Base-by-base conservation (phyloP, 495 filamentous ascomycete genomes). In the Stereocaulon alpinum region DNA sequence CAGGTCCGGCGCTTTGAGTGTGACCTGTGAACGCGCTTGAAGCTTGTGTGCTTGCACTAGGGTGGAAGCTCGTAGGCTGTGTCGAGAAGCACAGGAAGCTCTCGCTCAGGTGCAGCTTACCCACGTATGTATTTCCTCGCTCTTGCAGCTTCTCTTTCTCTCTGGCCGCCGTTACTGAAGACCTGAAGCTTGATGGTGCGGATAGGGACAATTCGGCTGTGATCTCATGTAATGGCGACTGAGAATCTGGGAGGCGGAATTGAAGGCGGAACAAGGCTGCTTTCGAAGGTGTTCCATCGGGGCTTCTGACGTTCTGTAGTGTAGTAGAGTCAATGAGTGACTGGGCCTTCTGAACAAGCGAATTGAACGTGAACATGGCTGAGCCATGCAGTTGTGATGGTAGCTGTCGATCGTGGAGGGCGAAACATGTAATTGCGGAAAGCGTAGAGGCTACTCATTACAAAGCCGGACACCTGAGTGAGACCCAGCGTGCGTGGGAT, bases 1-100 rank as follows among this genome's bases (percentile, higher is more conserved):
- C 87, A n/a, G 94, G 91, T 0, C 91, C 91, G 18, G 87, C 87
- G 17, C 90, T 90, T 66, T 93, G 86, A 15, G 90, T 95, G 61
- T 92, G 88, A 10, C 91, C 91, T 15, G 87, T 91, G 73, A 89
- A 95, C 30, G 81, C 76, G 29, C 82, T 88, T 1, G 89, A 91
- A 4, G 85, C 82, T 63, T 80, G 83, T 4, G 81, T 77, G 67
- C 82, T 94, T 0, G 91, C 86, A 1, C 85, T 84, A 52, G 80
- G 88, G 55, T 86, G 70, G 69, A 96, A 95, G 72, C 88, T 93
- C 3, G 89, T 88, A 1, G 87, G 85, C 55, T 92, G 91, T 17
- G 91, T 96, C 0, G 90, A 94, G 75, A 98, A 97, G 77, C 89
- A 96, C 51, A 98, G 82, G 69, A 86, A 98, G 65, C 85, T 82